Evolutionary conservation across 768 basidiomycete genomes (phyloP).

Genomic region (Antrodiella citrinella): DNA sequence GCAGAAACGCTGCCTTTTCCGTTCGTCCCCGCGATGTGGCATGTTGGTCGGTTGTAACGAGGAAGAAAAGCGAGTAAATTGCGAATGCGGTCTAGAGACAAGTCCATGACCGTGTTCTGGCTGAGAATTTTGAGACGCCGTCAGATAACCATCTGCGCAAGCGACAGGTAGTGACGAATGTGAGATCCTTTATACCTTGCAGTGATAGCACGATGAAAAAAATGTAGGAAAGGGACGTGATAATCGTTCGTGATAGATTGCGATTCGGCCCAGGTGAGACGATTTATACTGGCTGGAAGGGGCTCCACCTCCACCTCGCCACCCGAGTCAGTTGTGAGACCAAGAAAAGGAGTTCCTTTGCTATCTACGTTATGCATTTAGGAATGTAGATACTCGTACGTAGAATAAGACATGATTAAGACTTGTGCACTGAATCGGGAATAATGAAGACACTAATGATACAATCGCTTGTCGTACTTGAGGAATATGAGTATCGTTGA

Average conservation of each 20-base stretch:
- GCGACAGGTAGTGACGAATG: too few relatives aligned
- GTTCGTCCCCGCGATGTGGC: slow-evolving; percentile 93
- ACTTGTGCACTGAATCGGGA: background rate
- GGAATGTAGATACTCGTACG: background rate
- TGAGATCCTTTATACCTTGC: too few relatives aligned
- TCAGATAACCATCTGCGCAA: background rate
- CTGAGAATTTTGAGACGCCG: background rate
- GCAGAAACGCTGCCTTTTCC: slow-evolving; percentile 94
- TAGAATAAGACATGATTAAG: background rate
- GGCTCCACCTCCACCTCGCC: too few relatives aligned
- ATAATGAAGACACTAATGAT: background rate
- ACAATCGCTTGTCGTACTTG: background rate
- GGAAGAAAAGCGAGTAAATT: slow-evolving; percentile 47
- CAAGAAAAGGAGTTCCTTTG: background rate
- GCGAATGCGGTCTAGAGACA: slow-evolving; percentile 53
- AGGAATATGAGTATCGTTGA: background rate
- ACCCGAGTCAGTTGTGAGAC: too few relatives aligned
- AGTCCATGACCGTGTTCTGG: slow-evolving; percentile 46
- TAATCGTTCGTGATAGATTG: too few relatives aligned
- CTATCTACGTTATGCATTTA: background rate
- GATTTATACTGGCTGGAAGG: too few relatives aligned
- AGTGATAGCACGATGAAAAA: too few relatives aligned
- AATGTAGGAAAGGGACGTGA: too few relatives aligned
- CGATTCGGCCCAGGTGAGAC: too few relatives aligned
- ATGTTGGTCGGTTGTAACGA: slow-evolving; percentile 65